Evolutionary conservation across 441 rosid genomes (phyloP), one percentile per base, ranked within the genome.

Genomic region (Capsella rubella): DNA sequence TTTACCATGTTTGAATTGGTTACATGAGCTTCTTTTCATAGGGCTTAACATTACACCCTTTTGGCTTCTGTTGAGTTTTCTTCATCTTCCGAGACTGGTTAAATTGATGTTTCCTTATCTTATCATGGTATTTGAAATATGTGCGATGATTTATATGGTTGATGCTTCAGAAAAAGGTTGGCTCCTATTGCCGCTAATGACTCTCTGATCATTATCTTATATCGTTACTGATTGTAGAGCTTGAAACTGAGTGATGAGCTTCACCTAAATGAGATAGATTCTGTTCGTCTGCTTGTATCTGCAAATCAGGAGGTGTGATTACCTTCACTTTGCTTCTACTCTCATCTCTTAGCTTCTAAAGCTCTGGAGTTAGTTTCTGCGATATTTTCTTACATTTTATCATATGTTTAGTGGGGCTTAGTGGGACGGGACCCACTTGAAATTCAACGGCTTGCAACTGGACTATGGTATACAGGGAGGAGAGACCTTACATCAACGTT

Each of bases 381-480:
- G 43, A 61, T 45, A 28, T 40, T 25, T 43, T 73, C 50, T 56
- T 18, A 68, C 47, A 67, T 67, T 18, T 16, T 72, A 13, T 79
- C 55, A 27, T 32, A 15, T 79, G 78, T 53, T 31, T 78, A 95
- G 99, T 88, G 93, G 87, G 93, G 93, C 61, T 82, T 95, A 76
- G 79, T 89, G 86, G 99, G 98, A 77, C 87, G 99, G 56, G 93
- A 83, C 43, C 91, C 85, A 4, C 65, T 81, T 62, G 99, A 95
- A 81, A 85, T 95, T 78, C 84, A 88, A 45, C 96, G 98, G 50
- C 93, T 95, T 81, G 89, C 99, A 21, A 85, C 90, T 37, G 99
- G 99, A 64, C 89, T 95, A 37, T 92, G 99, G 99, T 95, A 95
- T 78, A 85, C 97, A 13, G 97, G 88, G 84, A 89, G 99, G 71